Conservation (phyloP, 2,329 filamentous ascomycete species). For the Orbilia ellipsospora region DNA sequence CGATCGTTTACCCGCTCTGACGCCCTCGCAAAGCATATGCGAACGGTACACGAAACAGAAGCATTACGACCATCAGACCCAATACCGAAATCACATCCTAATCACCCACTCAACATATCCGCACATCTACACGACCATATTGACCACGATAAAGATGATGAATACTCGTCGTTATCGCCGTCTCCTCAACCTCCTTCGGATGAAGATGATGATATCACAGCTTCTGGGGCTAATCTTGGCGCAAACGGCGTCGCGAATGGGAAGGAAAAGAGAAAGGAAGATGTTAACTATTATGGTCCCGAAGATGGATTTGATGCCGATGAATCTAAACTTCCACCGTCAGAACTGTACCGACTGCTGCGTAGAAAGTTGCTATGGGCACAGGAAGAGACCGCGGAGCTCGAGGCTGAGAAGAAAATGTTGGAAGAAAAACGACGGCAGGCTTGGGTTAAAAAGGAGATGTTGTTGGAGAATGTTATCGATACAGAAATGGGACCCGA, state of each 20-base stretch:
- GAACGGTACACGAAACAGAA: slow-evolving; percentile 97
- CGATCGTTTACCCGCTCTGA: slow-evolving; percentile 96
- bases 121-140: slow-evolving; percentile 58
- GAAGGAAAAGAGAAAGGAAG: slow-evolving; percentile 51
- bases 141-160: slow-evolving; percentile 57
- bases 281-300: slow-evolving; percentile 55
- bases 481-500: slow-evolving; percentile 74
- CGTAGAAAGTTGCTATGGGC: slow-evolving; percentile 78
- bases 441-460: slow-evolving; percentile 83
- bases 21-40: slow-evolving; percentile 96
- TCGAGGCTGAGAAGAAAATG: slow-evolving; percentile 73
- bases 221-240: not conserved
- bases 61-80: slow-evolving; percentile 83
- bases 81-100: slow-evolving; percentile 73
- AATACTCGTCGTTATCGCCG: slow-evolving; percentile 45
- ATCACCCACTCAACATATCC: slow-evolving; percentile 64
- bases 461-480: slow-evolving; percentile 78
- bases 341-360: slow-evolving; percentile 73
- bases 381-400: slow-evolving; percentile 72
- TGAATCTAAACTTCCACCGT: slow-evolving; percentile 66
- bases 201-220: slow-evolving; percentile 25
- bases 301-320: slow-evolving; percentile 58
- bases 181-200: slow-evolving; percentile 33
- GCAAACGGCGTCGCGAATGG: slow-evolving; percentile 42
- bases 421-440: slow-evolving; percentile 75